Conservation (phyloP, 352 stramenopile genomes). For the Phytophthora pinifolia region DNA sequence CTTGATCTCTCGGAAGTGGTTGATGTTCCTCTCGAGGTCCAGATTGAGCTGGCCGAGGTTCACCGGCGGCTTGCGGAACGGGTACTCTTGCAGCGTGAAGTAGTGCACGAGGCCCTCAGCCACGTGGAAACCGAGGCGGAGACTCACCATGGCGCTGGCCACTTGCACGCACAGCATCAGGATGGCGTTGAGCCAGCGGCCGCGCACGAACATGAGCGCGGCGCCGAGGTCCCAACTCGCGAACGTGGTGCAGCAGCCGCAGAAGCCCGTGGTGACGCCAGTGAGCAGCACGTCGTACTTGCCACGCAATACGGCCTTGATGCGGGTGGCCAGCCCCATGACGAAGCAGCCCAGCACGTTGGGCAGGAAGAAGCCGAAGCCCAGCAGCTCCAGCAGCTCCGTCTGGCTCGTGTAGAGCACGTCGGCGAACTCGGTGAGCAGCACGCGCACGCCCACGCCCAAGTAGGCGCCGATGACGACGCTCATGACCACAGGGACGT, state of each 20-base stretch:
- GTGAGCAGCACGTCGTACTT: constrained; percentile 53
- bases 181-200: constrained; percentile 47
- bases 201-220: constrained; percentile 51
- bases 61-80: constrained; percentile 49
- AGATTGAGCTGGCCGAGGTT: constrained; percentile 53
- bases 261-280: constrained; percentile 68
- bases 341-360: constrained; percentile 68
- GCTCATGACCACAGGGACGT: constrained; percentile 38
- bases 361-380: constrained; percentile 54
- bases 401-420: constrained; percentile 39
- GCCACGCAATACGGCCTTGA: constrained; percentile 44
- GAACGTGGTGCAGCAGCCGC: constrained; percentile 68
- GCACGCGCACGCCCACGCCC: constrained; percentile 46
- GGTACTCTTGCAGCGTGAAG: constrained; percentile 40
- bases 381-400: constrained; percentile 49
- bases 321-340: constrained; percentile 50
- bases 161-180: constrained; percentile 53
- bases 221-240: constrained; percentile 57
- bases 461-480: constrained; percentile 49
- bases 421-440: constrained; percentile 50
- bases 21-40: constrained; percentile 52
- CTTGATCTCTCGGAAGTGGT: constrained; percentile 44
- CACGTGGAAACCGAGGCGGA: constrained; percentile 46
- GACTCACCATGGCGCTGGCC: constrained; percentile 40
- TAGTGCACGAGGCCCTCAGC: constrained; percentile 47